phyloP scores from a whole-genome alignment of 768 basidiomycete genomes.

The Hygrophoropsis aurantiaca region DNA sequence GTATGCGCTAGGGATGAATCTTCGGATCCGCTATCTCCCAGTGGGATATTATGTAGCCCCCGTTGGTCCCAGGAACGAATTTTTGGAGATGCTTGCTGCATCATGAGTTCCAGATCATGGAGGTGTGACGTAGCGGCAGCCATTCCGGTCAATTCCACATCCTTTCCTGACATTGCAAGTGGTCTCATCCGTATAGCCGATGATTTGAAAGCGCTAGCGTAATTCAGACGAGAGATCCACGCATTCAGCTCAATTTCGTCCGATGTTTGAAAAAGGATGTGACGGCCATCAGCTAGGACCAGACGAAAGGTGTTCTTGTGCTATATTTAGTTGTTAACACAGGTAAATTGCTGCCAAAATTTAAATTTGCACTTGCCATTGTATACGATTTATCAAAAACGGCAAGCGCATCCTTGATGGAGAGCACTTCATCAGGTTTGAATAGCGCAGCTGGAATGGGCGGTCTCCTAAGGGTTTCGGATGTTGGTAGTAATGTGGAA shows the following conservation, averaged over 20 bases:
- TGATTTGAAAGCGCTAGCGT: conserved; percentile 89
- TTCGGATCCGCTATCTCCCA: conserved; percentile 26
- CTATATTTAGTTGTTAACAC: conserved; percentile 31
- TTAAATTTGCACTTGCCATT: conserved; percentile 53
- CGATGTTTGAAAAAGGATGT: conserved; percentile 75
- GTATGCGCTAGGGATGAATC: conserved; percentile 24
- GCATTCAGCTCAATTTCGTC: conserved; percentile 75
- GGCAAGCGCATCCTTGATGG: conserved; percentile 76
- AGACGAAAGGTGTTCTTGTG: conserved; percentile 77
- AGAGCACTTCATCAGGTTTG: conserved; percentile 84
- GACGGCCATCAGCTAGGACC: conserved; percentile 72
- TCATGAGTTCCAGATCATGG: conserved; percentile 57
- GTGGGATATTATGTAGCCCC: conserved; percentile 27
- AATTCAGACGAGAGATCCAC: conserved; percentile 93
- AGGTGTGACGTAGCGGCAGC: conserved; percentile 86
- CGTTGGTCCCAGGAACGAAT: conserved; percentile 43
- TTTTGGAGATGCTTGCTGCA: conserved; percentile 20
- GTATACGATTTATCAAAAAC: conserved; percentile 75
- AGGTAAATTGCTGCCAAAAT: not conserved
- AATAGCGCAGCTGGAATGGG: conserved; percentile 45
- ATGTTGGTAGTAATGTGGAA: conserved; percentile 43
- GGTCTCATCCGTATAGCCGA: conserved; percentile 81
- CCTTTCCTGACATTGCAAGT: conserved; percentile 62
- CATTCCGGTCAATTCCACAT: conserved; percentile 76
- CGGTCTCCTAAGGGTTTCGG: conserved; percentile 32